Percentiles rank a stretch among this genome's conserved stretches.
These are phyloP conservation scores for Mucor saturninus DNA, from an alignment of 371 early-diverging fungal genomes.

Conservation along the genomic window DNA sequence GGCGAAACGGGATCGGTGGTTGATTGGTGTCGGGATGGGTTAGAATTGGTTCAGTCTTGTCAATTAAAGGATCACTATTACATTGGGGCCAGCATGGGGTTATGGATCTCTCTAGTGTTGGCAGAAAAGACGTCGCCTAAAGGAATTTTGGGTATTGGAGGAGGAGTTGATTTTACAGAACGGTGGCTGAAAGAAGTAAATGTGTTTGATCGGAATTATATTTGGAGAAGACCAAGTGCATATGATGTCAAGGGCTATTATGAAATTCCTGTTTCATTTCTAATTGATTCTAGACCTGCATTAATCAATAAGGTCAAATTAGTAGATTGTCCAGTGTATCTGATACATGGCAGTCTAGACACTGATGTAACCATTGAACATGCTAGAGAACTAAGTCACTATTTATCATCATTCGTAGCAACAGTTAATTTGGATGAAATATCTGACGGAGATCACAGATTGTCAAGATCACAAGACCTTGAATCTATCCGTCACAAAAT, in stretches of 20 bases:
- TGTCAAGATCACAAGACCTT: constrained; percentile 42
- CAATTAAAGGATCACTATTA: constrained; percentile 10
- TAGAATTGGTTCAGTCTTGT: constrained; percentile 11
- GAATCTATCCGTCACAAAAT: not conserved
- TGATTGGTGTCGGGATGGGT: constrained; percentile 33
- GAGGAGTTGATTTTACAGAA: constrained; percentile 45
- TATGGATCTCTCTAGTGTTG: constrained; percentile 40
- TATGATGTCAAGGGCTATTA: constrained; percentile 45
- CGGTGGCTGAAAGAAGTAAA: constrained; percentile 42
- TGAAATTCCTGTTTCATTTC: constrained; percentile 34
- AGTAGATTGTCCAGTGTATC: constrained; percentile 22
- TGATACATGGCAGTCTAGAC: constrained; percentile 45
- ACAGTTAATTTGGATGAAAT: constrained; percentile 30
- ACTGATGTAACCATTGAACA: constrained; percentile 24
- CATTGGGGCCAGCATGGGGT: constrained; percentile 48
- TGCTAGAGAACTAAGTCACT: constrained; percentile 23
- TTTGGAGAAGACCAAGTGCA: constrained; percentile 41
- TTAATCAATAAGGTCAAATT: constrained; percentile 18
- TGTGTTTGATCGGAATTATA: constrained; percentile 10
- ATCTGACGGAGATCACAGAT: constrained; percentile 46
- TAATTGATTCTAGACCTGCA: constrained; percentile 34
- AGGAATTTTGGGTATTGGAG: constrained; percentile 46
- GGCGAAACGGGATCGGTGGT: constrained; percentile 26
- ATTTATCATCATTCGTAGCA: not conserved
- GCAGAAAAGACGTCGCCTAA: constrained; percentile 12